A percentile compares a stretch with the other conserved stretches of the same genome.
Evolutionary conservation across 495 filamentous ascomycete genomes (phyloP).

Genomic region (Tetracladium setigerum): DNA sequence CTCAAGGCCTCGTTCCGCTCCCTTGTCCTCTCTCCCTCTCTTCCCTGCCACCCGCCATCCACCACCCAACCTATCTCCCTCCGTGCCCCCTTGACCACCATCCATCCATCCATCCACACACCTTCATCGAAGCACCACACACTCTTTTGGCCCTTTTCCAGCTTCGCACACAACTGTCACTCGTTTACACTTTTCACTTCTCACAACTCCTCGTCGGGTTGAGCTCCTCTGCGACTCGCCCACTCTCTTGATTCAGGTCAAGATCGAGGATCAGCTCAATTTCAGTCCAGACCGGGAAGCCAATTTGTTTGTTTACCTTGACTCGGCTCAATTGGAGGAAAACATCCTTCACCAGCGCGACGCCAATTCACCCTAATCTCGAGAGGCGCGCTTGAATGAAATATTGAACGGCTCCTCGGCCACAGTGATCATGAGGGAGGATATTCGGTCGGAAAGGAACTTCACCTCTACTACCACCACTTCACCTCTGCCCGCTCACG

Average conservation of each 20-base stretch:
- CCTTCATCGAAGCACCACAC: slow-evolving; percentile 1
- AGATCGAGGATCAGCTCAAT: too few relatives aligned
- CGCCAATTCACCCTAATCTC: too few relatives aligned
- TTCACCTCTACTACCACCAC: slow-evolving; percentile 1
- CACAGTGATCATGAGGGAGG: slow-evolving; percentile 17
- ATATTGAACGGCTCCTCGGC: too few relatives aligned
- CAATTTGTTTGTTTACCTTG: too few relatives aligned
- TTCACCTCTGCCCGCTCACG: slow-evolving; percentile 1
- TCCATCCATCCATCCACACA: slow-evolving; percentile 3
- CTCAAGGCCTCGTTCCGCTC: too few relatives aligned
- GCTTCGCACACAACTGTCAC: slow-evolving; percentile 7
- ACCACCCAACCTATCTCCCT: neutral
- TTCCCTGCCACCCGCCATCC: neutral
- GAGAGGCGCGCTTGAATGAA: slow-evolving; percentile 1
- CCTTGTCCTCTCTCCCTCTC: too few relatives aligned
- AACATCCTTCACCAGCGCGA: too few relatives aligned
- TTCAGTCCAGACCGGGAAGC: too few relatives aligned
- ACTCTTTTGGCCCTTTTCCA: too few relatives aligned
- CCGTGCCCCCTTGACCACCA: neutral
- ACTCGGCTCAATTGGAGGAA: too few relatives aligned
- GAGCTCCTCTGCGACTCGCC: too few relatives aligned
- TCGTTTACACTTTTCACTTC: slow-evolving; percentile 16
- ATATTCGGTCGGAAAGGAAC: neutral
- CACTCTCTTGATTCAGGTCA: too few relatives aligned
- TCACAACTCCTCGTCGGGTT: neutral